Conservation (phyloP, 108 stramenopile genomes). For the Nitzschia palea region DNA sequence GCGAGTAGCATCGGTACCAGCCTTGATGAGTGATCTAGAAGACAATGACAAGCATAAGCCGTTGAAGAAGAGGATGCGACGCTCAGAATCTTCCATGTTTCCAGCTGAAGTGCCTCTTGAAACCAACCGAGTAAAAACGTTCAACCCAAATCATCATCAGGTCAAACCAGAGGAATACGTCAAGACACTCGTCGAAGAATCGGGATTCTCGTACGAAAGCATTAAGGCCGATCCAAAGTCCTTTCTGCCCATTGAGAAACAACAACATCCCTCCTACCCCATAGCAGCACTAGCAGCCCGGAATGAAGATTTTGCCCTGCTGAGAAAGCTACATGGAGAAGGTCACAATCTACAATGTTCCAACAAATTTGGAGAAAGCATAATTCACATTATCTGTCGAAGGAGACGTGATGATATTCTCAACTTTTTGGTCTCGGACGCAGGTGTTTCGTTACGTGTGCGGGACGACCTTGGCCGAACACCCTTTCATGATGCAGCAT, state of each 20-base stretch:
- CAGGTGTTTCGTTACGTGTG: constrained; percentile 13
- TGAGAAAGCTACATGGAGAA: constrained; percentile 1
- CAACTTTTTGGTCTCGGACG: constrained; percentile 30
- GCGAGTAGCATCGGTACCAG: constrained; percentile 1
- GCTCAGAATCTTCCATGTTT: neutral
- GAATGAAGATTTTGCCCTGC: constrained; percentile 12
- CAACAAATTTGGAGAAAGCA: constrained; percentile 55
- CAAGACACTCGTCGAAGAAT: neutral
- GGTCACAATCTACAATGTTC: constrained; percentile 34
- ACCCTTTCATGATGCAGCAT: constrained; percentile 68
- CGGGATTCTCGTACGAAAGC: neutral
- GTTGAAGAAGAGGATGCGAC: neutral
- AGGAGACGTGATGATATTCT: constrained; percentile 40
- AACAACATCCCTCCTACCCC: constrained; percentile 50
- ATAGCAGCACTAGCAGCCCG: constrained; percentile 23
- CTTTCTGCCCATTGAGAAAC: constrained; percentile 4
- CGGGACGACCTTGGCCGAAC: constrained; percentile 65
- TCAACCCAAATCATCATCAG: neutral
- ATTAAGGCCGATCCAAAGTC: neutral
- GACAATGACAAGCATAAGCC: too few species aligned
- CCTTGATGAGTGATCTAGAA: too few species aligned
- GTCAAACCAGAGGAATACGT: constrained; percentile 1
- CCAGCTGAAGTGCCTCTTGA: neutral
- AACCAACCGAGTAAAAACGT: neutral
- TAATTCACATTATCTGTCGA: constrained; percentile 55